Percentiles rank a stretch among this genome's conserved stretches.
Conservation (phyloP, 1,284 basidiomycete genomes). For the Afroboletus lepidellus region DNA sequence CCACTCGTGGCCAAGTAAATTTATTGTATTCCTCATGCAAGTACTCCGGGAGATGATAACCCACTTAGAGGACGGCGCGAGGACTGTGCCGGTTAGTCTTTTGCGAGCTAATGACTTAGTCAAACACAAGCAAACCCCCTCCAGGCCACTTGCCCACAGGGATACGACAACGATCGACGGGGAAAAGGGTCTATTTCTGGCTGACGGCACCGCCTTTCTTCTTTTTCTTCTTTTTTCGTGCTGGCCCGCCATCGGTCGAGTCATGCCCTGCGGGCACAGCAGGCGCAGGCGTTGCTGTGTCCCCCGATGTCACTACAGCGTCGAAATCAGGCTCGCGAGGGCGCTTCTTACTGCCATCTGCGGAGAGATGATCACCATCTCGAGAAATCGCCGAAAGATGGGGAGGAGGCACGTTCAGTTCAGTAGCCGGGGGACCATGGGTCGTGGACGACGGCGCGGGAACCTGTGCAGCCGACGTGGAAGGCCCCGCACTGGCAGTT, state of each 20-base stretch:
- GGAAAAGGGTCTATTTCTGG: background rate
- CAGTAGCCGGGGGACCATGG: background rate
- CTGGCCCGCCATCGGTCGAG: background rate
- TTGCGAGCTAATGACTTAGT: no score
- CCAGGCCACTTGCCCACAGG: no score
- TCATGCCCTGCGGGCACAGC: background rate
- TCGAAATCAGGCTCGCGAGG: constrained; percentile 11
- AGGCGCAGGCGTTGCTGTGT: background rate
- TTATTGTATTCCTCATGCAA: background rate
- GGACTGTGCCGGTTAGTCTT: no score
- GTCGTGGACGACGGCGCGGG: background rate
- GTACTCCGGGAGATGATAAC: background rate
- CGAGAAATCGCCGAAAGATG: background rate
- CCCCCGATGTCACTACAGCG: background rate
- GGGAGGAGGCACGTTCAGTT: background rate
- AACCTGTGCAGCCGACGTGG: background rate
- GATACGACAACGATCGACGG: background rate
- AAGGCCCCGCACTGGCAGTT: background rate
- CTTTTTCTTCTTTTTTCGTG: constrained; percentile 29
- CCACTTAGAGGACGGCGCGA: no score
- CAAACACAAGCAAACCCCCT: no score
- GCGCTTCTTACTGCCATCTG: constrained; percentile 20
- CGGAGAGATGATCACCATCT: background rate
- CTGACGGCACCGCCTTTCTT: constrained; percentile 3
- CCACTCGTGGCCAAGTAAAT: background rate